Evolutionary conservation across 495 filamentous ascomycete genomes (phyloP), one percentile per base, ranked within the genome.

Genomic region (Hyaloscypha hepaticicola): DNA sequence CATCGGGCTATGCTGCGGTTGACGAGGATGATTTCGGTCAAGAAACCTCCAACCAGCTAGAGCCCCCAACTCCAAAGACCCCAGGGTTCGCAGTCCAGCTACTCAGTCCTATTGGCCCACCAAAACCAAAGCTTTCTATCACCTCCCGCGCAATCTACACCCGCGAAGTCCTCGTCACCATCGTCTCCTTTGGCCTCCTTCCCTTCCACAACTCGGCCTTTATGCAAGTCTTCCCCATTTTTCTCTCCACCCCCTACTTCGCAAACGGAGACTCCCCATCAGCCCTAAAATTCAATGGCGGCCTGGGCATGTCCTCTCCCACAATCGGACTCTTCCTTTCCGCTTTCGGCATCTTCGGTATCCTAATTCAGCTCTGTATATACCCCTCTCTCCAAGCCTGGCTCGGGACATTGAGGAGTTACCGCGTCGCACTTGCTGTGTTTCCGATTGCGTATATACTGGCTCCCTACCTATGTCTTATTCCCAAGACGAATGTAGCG

Each of bases 161-260:
- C 0, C 77, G 76, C 19, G 87, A 88, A 51, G 80, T 91, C 7
- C 64, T 87, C 24, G 73, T 82, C 8, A 88, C 88, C 0, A 75
- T 92, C 1, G 69, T 90, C 34, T 79, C 82, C 4, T 87, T 91
- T 34, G 85, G 82, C 45, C 78, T 91, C 9, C 78, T 93, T 19
- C 84, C 87, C n/a, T 79, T 90, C 66, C 90, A 94, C 72, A 86
- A 88, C 34, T 84, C 87, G 38, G 87, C 90, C 8, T 94, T 90
- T 79, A 89, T 88, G 74, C 82, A 87, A 53, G 80, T 93, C 68
- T 88, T 88, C 52, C 90, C 88, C 56, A 81, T 90, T 26, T 90
- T 89, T 72, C 77, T 94, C 57, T 88, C 87, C 9, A 85, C 85
- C 3, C 88, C 89, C 0, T 82, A 81, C 11, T 80, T 83, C 9